Percentiles rank a stretch among this genome's conserved stretches.
Evolutionary conservation across 129 eudicot species (phyloP).

Genomic region (Smallanthus sonchifolius): DNA sequence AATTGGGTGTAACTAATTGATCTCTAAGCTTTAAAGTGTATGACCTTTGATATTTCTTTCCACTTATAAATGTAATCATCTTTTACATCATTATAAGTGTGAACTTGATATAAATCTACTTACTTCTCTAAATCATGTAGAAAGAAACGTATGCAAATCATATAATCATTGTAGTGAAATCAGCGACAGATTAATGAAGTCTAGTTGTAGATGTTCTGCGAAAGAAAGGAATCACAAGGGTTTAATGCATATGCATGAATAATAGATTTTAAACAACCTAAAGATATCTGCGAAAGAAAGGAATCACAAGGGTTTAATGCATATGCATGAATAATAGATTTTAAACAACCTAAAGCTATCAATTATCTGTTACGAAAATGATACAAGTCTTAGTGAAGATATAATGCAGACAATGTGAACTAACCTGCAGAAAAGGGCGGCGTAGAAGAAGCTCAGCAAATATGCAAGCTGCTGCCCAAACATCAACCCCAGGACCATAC

Average conservation of each 20-base stretch:
- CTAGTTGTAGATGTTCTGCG: background rate
- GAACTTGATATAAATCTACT: background rate
- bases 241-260: background rate
- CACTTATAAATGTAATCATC: background rate
- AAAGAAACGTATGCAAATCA: background rate
- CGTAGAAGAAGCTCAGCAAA: constrained; percentile 93
- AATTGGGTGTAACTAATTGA: background rate
- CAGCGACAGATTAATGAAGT: background rate
- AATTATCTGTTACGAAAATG: background rate
- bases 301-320: background rate
- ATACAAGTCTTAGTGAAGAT: background rate
- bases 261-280: background rate
- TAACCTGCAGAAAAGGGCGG: constrained; percentile 88
- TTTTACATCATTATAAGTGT: background rate
- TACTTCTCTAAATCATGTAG: background rate
- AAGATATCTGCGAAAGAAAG: background rate
- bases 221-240: background rate
- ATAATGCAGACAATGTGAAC: constrained; percentile 1
- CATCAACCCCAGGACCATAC: constrained; percentile 94
- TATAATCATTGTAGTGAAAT: background rate
- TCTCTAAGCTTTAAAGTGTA: background rate
- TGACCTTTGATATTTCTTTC: background rate
- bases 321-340: background rate
- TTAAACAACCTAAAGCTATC: background rate
- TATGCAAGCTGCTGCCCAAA: constrained; percentile 99